Conservation (phyloP, 2,329 filamentous ascomycete genomes). For the Ceratocystis eucalypticola region DNA sequence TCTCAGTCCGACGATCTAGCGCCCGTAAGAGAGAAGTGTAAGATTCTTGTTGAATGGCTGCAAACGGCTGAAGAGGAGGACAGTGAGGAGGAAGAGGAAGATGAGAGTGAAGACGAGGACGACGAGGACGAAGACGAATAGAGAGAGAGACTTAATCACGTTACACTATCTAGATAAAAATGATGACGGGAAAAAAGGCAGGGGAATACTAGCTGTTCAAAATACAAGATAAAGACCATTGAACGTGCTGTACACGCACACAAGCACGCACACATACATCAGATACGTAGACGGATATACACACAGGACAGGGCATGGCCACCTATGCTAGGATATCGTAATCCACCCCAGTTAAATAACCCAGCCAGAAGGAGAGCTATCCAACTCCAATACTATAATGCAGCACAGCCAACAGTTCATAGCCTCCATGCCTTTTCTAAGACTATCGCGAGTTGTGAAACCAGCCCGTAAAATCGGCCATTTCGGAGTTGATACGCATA, state of each 20-base stretch:
- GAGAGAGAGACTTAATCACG: neutral
- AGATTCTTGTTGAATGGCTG: slow-evolving; percentile 70
- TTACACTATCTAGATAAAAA: neutral
- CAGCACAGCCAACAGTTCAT: too few relatives aligned
- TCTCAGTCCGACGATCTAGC: slow-evolving; percentile 50
- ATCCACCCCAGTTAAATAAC: too few relatives aligned
- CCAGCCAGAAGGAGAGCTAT: too few relatives aligned
- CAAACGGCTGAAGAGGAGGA: slow-evolving; percentile 52
- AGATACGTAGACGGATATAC: too few relatives aligned
- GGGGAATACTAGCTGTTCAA: neutral
- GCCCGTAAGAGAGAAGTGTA: slow-evolving; percentile 57
- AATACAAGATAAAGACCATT: neutral
- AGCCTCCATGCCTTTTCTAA: too few relatives aligned
- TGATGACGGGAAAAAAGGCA: neutral
- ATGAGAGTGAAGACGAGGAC: slow-evolving; percentile 21
- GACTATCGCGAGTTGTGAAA: too few relatives aligned
- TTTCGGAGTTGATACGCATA: too few relatives aligned
- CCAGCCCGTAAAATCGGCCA: too few relatives aligned
- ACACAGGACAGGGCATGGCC: too few relatives aligned
- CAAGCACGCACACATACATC: too few relatives aligned
- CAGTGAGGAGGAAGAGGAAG: slow-evolving; percentile 31
- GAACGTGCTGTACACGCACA: neutral
- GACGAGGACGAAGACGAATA: slow-evolving; percentile 22
- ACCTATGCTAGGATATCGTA: too few relatives aligned
- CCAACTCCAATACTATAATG: too few relatives aligned